Conservation (phyloP, 1,284 basidiomycete genomes). For the Termitomyces sp. region DNA sequence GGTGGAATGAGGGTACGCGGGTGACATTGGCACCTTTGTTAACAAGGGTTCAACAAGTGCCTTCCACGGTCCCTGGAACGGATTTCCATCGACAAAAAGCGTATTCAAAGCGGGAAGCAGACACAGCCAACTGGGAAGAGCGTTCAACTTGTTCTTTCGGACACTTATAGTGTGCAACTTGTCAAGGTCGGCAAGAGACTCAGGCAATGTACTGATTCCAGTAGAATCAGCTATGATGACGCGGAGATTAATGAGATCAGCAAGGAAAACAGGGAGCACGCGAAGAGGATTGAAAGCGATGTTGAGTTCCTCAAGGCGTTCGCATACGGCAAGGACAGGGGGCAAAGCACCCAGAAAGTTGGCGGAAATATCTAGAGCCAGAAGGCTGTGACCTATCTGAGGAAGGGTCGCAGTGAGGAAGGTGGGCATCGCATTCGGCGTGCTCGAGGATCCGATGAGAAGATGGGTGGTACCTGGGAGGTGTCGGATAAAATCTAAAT, state of each 20-base stretch:
- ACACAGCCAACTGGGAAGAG: slow-evolving; percentile 93
- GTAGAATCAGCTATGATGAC: slow-evolving; percentile 90
- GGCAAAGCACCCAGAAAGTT: slow-evolving; percentile 84
- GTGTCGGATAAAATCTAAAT: slow-evolving; percentile 12
- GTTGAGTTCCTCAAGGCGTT: slow-evolving; percentile 88
- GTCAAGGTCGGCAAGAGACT: slow-evolving; percentile 61
- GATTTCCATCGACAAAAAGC: slow-evolving; percentile 88
- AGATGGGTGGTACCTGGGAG: slow-evolving; percentile 82
- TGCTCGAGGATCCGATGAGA: slow-evolving; percentile 71
- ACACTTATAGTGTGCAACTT: slow-evolving; percentile 84
- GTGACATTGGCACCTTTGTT: slow-evolving; percentile 54
- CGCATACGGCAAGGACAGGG: slow-evolving; percentile 70
- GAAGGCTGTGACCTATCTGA: slow-evolving; percentile 67
- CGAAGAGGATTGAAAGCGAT: slow-evolving; percentile 87
- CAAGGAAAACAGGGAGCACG: slow-evolving; percentile 78
- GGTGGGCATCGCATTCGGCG: slow-evolving; percentile 69
- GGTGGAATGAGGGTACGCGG: slow-evolving; percentile 63
- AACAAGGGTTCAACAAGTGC: slow-evolving; percentile 80
- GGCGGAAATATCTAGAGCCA: slow-evolving; percentile 86
- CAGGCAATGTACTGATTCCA: slow-evolving; percentile 71
- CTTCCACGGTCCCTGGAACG: slow-evolving; percentile 89
- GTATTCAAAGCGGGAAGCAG: slow-evolving; percentile 79
- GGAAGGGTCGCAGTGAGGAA: slow-evolving; percentile 70
- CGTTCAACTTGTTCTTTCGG: slow-evolving; percentile 82
- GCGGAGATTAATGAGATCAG: slow-evolving; percentile 70